Conservation (phyloP, 495 filamentous ascomycete species). For the Xylaria flabelliformis region DNA sequence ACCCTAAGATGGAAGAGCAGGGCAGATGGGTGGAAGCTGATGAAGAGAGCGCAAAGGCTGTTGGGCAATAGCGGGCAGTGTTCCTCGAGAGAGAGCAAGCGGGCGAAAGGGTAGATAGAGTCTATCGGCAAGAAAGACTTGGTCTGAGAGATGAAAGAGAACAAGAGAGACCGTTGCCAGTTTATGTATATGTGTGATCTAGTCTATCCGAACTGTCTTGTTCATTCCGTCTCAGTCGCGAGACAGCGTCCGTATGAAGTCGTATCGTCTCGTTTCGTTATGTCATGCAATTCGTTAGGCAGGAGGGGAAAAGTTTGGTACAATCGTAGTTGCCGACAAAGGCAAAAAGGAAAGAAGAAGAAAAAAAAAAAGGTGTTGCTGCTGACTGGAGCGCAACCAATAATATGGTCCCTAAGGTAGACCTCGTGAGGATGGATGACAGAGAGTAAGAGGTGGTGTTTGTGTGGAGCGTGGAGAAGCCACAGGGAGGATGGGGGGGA, state of each 20-base stretch:
- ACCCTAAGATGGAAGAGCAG: neutral
- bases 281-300: slow-evolving; percentile 27
- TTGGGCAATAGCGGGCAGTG: neutral
- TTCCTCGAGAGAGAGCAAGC: neutral
- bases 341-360: neutral
- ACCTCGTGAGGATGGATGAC: neutral
- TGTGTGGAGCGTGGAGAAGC: neutral
- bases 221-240: slow-evolving; percentile 16
- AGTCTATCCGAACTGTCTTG: slow-evolving; percentile 24
- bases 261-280: slow-evolving; percentile 28
- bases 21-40: neutral
- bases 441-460: neutral
- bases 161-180: slow-evolving; percentile 23
- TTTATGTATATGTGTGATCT: slow-evolving; percentile 26
- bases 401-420: neutral
- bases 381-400: slow-evolving; percentile 8
- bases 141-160: slow-evolving; percentile 2
- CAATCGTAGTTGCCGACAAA: neutral
- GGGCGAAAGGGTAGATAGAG: neutral
- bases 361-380: neutral
- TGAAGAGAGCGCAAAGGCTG: neutral
- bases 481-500: neutral
- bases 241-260: slow-evolving; percentile 22
- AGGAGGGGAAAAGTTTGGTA: neutral
- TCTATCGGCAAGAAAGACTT: neutral